phyloP scores from a whole-genome alignment of 495 filamentous ascomycete genomes.

The Sporormia fimetaria region DNA sequence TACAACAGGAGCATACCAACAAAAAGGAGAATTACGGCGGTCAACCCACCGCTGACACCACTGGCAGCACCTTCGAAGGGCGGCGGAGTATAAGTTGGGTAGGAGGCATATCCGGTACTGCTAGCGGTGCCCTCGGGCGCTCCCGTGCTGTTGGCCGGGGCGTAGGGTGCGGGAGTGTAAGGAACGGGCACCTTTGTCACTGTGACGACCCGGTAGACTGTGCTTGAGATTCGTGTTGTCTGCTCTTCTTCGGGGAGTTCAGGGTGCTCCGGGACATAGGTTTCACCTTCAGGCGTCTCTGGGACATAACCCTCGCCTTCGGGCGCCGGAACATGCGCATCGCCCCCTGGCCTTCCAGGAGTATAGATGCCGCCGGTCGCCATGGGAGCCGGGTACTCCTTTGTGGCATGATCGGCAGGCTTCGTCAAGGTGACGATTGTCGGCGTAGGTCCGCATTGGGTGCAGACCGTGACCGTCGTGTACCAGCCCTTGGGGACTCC shows the following conservation, averaged over 20 bases:
- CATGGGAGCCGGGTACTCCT: neutral
- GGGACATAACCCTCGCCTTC: no score
- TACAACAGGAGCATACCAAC: conserved; percentile 13
- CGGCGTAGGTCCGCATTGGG: conserved; percentile 12
- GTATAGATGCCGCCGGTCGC: conserved; percentile 5
- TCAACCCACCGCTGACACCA: conserved; percentile 5
- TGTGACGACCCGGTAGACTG: neutral
- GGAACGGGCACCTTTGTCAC: conserved; percentile 1
- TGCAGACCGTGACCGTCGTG: conserved; percentile 15
- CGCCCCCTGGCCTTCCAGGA: no score
- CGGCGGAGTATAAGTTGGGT: conserved; percentile 1
- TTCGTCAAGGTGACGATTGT: conserved; percentile 23
- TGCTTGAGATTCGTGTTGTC: no score
- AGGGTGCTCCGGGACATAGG: no score
- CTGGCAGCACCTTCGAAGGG: conserved; percentile 14
- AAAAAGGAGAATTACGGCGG: conserved; percentile 5
- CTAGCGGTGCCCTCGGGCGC: neutral
- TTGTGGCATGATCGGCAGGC: conserved; percentile 4
- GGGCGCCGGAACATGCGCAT: no score
- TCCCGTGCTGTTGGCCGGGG: conserved; percentile 1
- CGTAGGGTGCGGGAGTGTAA: neutral
- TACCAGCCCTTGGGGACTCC: conserved; percentile 14
- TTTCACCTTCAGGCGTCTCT: no score
- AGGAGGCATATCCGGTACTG: neutral
- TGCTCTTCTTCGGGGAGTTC: no score